Base-by-base conservation (phyloP, 2,329 filamentous ascomycete species). In the Talaromyces sp. region DNA sequence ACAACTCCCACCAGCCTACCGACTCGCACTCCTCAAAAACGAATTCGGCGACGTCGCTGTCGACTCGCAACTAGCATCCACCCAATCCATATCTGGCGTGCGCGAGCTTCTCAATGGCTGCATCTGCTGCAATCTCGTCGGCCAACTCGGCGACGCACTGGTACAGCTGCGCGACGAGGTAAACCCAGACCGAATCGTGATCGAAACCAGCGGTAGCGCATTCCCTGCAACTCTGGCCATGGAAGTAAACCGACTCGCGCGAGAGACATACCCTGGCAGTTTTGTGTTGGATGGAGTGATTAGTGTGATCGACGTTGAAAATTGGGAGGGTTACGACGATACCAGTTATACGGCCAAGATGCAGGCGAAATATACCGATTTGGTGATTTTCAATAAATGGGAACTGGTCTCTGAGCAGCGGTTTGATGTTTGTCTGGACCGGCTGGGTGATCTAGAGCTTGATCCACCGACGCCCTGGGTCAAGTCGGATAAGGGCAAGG, bases 41-140 rank as follows among this genome's bases (percentile, higher is more conserved):
- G 94, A 99, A 78, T 97, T 97, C 75, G 94, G 94, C 71, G 92
- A 97, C 74, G 78, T 99, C 48, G 92, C 92, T 38, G 83, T 99
- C 72, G 94, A 99, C 80, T 94, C 90, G 1, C 90, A 96, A 74
- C 88, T 99, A 31, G 93, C 94, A 17, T 83, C 89, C 0, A 89
- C 89, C 14, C 85, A 85, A 55, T 87, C 92, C 64, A 92, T 99
- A 66, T 88, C 91, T 0, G 93, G 92, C 59, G 92, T 96, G 4
- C 89, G 90, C 68, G 94, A 99, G 76, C 83, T 99, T 1, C 87
- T 99, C 58, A 96, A 96, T 74, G 94, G 93, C 66, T 97, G 94
- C 78, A 97, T 99, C 76, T 99, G 94, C 84, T 99, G 94, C 80
- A 97, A 97, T 73, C 88, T 97, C 27, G 93, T 99, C 62, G 94